phyloP scores from a whole-genome alignment of 371 early-diverging fungal species.

The Blastocladiella emersonii region DNA sequence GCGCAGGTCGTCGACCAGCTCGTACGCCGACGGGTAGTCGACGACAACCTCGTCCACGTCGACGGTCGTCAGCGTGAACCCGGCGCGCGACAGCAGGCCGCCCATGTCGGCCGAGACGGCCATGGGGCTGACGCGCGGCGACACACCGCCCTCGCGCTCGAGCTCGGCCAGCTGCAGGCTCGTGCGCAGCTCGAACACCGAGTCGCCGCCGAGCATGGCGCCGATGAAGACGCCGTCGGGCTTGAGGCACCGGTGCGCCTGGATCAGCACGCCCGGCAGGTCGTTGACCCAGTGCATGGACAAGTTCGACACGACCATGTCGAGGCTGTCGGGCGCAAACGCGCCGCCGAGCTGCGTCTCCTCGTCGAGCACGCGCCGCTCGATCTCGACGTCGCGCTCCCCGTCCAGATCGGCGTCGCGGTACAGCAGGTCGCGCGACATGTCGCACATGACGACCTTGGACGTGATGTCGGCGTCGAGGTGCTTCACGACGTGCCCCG shows the following conservation, averaged over 20 bases:
- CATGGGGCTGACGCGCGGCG: constrained; percentile 85
- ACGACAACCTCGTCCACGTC: constrained; percentile 88
- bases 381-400: constrained; percentile 43
- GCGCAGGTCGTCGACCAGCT: constrained; percentile 74
- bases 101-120: constrained; percentile 63
- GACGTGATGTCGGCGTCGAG: constrained; percentile 65
- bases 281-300: constrained; percentile 94
- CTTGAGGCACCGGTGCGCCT: constrained; percentile 58
- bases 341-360: constrained; percentile 37
- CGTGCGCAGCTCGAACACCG: constrained; percentile 77
- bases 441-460: constrained; percentile 72
- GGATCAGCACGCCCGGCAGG: constrained; percentile 70
- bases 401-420: constrained; percentile 43
- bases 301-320: constrained; percentile 71
- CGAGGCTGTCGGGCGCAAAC: constrained; percentile 66
- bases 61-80: constrained; percentile 77
- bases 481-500: constrained; percentile 72
- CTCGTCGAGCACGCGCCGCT: constrained; percentile 68
- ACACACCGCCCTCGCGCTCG: constrained; percentile 82
- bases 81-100: constrained; percentile 62
- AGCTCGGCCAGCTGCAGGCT: constrained; percentile 79
- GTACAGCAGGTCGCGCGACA: constrained; percentile 53
- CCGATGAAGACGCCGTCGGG: constrained; percentile 88
- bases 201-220: constrained; percentile 86
- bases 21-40: constrained; percentile 80